phyloP scores from a whole-genome alignment of 2,329 filamentous ascomycete genomes.

The Beauveria caledonica region DNA sequence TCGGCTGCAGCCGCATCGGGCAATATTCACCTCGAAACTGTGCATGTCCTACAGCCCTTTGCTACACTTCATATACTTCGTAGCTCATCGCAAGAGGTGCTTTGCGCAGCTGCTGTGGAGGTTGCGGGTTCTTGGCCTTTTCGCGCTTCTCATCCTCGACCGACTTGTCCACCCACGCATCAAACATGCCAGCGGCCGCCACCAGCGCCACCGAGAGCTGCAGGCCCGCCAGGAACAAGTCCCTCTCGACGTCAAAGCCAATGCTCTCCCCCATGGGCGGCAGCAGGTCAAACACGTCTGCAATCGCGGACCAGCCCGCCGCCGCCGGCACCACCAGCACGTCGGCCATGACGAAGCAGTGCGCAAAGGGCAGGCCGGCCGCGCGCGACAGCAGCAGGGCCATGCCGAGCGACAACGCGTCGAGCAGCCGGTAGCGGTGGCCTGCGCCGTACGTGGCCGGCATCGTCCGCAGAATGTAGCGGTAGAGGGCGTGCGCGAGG shows the following conservation, averaged over 20 bases:
- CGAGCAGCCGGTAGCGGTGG: conserved; percentile 6
- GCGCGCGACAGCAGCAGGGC: conserved; percentile 1
- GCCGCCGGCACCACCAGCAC: conserved; percentile 7
- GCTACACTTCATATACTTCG: neutral
- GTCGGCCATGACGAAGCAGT: conserved; percentile 13
- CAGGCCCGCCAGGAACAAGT: conserved; percentile 5
- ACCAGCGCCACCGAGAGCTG: conserved; percentile 3
- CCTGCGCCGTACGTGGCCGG: conserved; percentile 5
- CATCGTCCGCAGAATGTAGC: conserved; percentile 10
- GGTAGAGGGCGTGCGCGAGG: conserved; percentile 11
- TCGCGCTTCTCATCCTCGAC: neutral
- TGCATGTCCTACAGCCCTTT: neutral
- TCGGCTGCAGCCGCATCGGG: too few species aligned
- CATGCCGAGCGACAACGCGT: conserved; percentile 8
- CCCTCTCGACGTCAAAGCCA: neutral
- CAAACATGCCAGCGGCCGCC: conserved; percentile 1
- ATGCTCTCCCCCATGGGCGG: neutral
- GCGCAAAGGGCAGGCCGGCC: conserved; percentile 5
- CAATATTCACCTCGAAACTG: too few species aligned
- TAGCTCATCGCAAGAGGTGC: neutral
- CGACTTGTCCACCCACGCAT: neutral
- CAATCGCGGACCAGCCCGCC: conserved; percentile 10
- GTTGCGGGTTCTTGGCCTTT: neutral
- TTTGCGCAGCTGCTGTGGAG: neutral
- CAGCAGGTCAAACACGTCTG: conserved; percentile 5